phyloP scores from a whole-genome alignment of 2,329 filamentous ascomycete genomes.

The Aureobasidium namibiae region DNA sequence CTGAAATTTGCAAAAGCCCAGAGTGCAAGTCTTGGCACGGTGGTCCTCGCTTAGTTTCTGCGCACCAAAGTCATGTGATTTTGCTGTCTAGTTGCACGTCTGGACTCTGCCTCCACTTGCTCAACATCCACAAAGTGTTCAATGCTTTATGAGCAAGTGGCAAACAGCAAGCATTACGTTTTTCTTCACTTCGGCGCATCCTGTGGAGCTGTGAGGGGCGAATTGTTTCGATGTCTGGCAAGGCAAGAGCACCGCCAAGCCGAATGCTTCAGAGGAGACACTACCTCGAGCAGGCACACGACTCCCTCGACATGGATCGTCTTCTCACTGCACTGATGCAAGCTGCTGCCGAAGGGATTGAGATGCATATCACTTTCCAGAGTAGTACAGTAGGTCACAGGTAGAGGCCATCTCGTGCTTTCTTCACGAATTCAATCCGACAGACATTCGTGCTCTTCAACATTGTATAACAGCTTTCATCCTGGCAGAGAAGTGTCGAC shows the following conservation, averaged over 20 bases:
- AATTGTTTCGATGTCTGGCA: background rate
- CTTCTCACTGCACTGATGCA: background rate
- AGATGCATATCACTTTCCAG: no score
- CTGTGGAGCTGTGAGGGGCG: background rate
- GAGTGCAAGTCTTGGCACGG: constrained; percentile 9
- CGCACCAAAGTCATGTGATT: background rate
- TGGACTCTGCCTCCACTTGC: background rate
- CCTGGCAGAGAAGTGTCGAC: no score
- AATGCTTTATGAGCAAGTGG: background rate
- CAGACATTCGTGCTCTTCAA: no score
- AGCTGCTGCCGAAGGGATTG: background rate
- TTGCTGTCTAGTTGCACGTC: background rate
- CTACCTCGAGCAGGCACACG: background rate
- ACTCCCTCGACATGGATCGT: background rate
- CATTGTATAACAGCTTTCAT: no score
- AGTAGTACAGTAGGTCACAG: background rate
- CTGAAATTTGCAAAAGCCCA: constrained; percentile 9
- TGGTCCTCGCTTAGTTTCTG: constrained; percentile 2
- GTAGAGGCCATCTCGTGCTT: no score
- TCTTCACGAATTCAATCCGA: no score
- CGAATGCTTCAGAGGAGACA: background rate
- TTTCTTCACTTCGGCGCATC: background rate
- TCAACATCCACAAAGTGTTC: background rate
- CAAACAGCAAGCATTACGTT: background rate
- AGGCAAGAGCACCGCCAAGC: background rate